Percentiles rank a stretch among this genome's conserved stretches.
phyloP scores from a whole-genome alignment of 768 basidiomycete genomes.

The Hygrocybe punicea region DNA sequence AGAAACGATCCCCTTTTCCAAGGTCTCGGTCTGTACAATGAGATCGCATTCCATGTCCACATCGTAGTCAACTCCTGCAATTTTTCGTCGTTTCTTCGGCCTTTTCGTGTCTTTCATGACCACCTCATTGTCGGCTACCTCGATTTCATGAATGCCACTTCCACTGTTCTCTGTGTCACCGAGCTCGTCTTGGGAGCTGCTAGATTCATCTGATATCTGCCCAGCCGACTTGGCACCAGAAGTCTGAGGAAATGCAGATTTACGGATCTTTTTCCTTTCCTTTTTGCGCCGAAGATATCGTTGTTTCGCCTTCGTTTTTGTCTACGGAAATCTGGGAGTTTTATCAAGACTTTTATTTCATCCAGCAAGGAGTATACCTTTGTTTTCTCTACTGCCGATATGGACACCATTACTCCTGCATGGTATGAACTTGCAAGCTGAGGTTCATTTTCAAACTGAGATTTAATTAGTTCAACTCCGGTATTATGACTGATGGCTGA shows the following conservation, averaged over 20 bases:
- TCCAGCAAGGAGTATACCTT: neutral
- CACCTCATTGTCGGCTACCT: slow-evolving; percentile 17
- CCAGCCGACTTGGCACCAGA: slow-evolving; percentile 10
- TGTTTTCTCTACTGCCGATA: neutral
- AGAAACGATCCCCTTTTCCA: neutral
- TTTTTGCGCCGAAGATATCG: slow-evolving; percentile 73
- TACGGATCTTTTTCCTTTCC: slow-evolving; percentile 51
- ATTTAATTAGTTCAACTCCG: too few species aligned
- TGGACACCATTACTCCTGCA: too few species aligned
- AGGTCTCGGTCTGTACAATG: too few species aligned
- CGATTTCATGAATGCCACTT: slow-evolving; percentile 10
- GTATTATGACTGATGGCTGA: too few species aligned
- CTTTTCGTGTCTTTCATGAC: slow-evolving; percentile 20
- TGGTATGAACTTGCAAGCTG: too few species aligned
- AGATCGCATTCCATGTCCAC: slow-evolving; percentile 19
- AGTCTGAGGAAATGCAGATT: neutral
- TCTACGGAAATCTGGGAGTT: slow-evolving; percentile 27
- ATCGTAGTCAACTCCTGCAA: slow-evolving; percentile 24
- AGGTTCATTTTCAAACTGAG: too few species aligned
- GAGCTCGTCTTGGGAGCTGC: too few species aligned
- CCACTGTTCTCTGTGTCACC: too few species aligned
- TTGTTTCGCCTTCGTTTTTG: slow-evolving; percentile 56
- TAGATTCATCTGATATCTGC: too few species aligned
- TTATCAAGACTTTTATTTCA: neutral
- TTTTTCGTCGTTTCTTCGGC: slow-evolving; percentile 46